phyloP scores from a whole-genome alignment of 2,329 filamentous ascomycete species.

The Verticillium zaregamsianum region DNA sequence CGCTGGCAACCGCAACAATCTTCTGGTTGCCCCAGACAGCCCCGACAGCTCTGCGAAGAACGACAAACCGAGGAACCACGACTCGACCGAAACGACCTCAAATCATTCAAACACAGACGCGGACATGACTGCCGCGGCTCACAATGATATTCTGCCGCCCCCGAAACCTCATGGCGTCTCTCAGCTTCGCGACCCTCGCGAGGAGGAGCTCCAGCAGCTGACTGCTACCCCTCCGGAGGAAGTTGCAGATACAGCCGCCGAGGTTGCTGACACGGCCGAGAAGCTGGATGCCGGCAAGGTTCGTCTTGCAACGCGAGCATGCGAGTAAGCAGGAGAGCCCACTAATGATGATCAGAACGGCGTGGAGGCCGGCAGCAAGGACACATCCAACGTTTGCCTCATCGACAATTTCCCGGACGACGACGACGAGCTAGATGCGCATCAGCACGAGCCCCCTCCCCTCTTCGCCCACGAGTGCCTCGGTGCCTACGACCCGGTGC shows the following conservation, averaged over 20 bases:
- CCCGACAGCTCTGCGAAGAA: slow-evolving; percentile 1
- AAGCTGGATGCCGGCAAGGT: slow-evolving; percentile 25
- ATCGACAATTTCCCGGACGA: slow-evolving; percentile 7
- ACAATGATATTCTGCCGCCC: background rate
- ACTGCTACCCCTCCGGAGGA: slow-evolving; percentile 35
- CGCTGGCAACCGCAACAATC: slow-evolving; percentile 44
- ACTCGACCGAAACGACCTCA: background rate
- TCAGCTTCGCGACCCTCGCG: slow-evolving; percentile 18
- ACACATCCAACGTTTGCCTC: background rate
- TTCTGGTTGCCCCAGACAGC: background rate
- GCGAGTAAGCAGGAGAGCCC: slow-evolving; percentile 2
- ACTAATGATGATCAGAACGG: slow-evolving; percentile 5
- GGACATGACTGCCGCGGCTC: slow-evolving; percentile 4
- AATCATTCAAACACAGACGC: background rate
- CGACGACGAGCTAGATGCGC: slow-evolving; percentile 5
- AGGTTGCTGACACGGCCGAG: slow-evolving; percentile 38
- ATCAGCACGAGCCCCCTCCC: slow-evolving; percentile 24
- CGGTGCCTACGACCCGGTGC: slow-evolving; percentile 26
- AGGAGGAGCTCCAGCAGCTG: slow-evolving; percentile 27
- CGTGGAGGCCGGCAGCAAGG: background rate
- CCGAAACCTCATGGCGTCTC: background rate
- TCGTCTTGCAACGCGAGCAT: background rate
- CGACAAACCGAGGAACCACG: slow-evolving; percentile 1
- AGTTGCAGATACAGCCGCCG: slow-evolving; percentile 36
- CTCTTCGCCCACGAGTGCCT: slow-evolving; percentile 44